Conservation (phyloP, 176 grass and related monocot species). For the Hordeum marinum region DNA sequence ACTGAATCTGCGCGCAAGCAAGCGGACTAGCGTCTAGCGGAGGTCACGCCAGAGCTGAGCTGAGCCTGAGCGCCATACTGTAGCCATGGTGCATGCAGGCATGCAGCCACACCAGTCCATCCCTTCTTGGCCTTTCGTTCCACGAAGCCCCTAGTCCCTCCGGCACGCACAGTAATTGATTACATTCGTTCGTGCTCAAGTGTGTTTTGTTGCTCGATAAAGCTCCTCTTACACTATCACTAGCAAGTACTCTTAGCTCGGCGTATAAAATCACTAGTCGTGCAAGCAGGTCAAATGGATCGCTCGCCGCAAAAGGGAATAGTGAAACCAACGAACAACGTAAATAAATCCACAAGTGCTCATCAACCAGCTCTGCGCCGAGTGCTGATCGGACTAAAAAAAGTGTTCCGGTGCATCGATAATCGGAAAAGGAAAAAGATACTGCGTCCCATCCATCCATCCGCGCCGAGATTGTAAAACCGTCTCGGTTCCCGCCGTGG, state of each 20-base stretch:
- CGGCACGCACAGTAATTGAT: not conserved
- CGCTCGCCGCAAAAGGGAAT: not conserved
- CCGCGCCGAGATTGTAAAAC: conserved; percentile 21
- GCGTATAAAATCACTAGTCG: not conserved
- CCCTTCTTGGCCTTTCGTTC: not conserved
- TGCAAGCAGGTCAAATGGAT: not conserved
- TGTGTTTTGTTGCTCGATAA: conserved; percentile 1
- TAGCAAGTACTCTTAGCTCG: not conserved
- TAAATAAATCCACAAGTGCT: not conserved
- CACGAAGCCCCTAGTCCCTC: not conserved
- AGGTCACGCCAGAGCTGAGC: too few relatives aligned
- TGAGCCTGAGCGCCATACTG: not conserved
- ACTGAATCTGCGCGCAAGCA: not conserved
- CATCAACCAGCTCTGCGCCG: not conserved
- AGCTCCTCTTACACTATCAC: not conserved
- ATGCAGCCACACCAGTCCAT: not conserved
- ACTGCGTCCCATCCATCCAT: conserved; percentile 23
- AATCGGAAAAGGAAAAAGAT: conserved; percentile 42
- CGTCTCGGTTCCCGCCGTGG: conserved; percentile 1
- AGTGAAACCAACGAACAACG: not conserved
- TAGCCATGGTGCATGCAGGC: not conserved
- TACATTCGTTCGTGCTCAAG: not conserved
- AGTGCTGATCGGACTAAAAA: not conserved
- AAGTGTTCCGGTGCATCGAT: conserved; percentile 11
- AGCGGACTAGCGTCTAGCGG: not conserved